These are phyloP conservation scores for Yarrowia deformans DNA, from an alignment of 805 yeast species.

Conservation along the genomic window DNA sequence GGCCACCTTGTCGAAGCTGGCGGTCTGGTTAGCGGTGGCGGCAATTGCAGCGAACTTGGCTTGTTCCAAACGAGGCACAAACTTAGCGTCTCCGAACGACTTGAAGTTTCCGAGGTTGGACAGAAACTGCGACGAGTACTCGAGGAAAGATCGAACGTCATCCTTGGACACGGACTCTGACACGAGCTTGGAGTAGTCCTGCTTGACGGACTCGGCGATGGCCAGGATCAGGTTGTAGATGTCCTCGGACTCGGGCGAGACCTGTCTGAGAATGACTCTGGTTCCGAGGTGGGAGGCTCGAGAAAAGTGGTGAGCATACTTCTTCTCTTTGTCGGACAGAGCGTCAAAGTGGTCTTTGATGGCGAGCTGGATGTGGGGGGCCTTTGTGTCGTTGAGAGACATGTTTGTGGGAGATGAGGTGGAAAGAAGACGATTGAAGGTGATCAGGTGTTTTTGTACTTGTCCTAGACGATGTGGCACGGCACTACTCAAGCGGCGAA, in stretches of 20 bases:
- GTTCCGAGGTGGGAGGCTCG: slow-evolving; percentile 87
- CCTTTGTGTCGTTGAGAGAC: slow-evolving; percentile 55
- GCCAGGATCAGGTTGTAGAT: slow-evolving; percentile 73
- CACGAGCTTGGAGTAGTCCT: slow-evolving; percentile 60
- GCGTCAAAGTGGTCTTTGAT: slow-evolving; percentile 74
- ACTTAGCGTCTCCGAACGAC: slow-evolving; percentile 88
- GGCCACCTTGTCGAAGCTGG: slow-evolving; percentile 48
- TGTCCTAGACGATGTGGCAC: slow-evolving; percentile 39
- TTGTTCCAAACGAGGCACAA: slow-evolving; percentile 67
- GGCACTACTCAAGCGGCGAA: slow-evolving; percentile 40
- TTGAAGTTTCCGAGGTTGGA: slow-evolving; percentile 77
- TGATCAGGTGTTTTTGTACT: slow-evolving; percentile 35
- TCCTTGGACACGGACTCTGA: slow-evolving; percentile 56
- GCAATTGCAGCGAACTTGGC: slow-evolving; percentile 61
- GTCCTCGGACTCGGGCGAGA: slow-evolving; percentile 78
- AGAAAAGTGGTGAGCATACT: slow-evolving; percentile 83
- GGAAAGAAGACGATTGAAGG: slow-evolving; percentile 11
- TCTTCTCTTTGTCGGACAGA: slow-evolving; percentile 64
- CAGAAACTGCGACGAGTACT: slow-evolving; percentile 69
- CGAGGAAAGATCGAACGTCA: slow-evolving; percentile 57
- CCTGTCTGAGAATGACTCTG: slow-evolving; percentile 78
- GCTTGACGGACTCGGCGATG: slow-evolving; percentile 61
- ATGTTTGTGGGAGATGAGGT: slow-evolving; percentile 6
- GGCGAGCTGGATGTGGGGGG: slow-evolving; percentile 74
- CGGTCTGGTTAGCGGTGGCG: slow-evolving; percentile 52